Base-by-base conservation (phyloP, 2,329 filamentous ascomycete species). In the Magnaporthiopsis poae region DNA sequence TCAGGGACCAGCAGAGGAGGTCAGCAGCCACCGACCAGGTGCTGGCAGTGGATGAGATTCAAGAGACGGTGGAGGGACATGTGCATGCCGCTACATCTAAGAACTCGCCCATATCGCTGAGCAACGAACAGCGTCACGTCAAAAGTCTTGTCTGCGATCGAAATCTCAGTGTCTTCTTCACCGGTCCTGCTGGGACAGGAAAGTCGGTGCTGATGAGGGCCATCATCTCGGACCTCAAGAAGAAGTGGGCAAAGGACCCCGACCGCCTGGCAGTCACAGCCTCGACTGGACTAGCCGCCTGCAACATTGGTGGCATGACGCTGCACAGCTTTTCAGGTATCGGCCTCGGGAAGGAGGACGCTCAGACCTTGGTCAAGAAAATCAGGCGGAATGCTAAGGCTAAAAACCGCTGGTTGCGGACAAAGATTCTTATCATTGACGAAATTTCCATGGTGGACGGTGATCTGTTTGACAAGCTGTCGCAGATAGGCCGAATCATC, bases 381-480 rank as follows among this genome's bases (percentile, higher is more conserved):
- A 91, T 99, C 71, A 89, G 90, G 71, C 86, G 88, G 67, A 97
- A 98, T 71, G 83, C 85, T 25, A 98, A 97, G 75, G 92, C 92
- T 29, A 94, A 90, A 74, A 89, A 87, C 69, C 86, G 94, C 60
- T 99, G 96, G 96, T 79, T 96, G 70, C 86, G 88, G 67, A 96
- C 92, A 0, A 96, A 93, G 73, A 87, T 92, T 15, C 84, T 99
- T 31, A 84, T 99, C 71, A 86, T 99, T 72, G 95, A 99, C 77
- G 95, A 99, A 75, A 88, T 99, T 3, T 98, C 95, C 15, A 99
- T 99, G 96, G 93, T 99, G 5, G 95, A 99, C 72, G 95, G 92
- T 0, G 93, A 97, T 46, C 82, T 99, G 0, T 99, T 98, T 71
- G 95, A 99, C 80, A 99, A 99, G 76, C 84, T 99, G 25, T 92